phyloP scores from a whole-genome alignment of 2,329 filamentous ascomycete genomes.

The Alternaria burnsii region DNA sequence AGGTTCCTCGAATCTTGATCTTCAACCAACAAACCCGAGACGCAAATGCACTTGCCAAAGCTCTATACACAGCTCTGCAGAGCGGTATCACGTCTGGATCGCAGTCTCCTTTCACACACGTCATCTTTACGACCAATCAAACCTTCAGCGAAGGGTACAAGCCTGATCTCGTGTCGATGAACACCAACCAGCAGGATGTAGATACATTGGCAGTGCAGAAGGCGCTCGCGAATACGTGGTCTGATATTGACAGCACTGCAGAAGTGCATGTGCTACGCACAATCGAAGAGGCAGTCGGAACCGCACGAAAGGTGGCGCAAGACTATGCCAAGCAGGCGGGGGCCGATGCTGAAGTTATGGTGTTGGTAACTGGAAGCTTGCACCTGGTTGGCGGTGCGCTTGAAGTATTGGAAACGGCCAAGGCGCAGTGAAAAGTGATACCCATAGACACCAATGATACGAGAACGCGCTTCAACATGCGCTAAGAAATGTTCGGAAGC shows the following conservation, averaged over 20 bases:
- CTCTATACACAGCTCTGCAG: conserved; percentile 67
- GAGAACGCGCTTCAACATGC: conserved; percentile 34
- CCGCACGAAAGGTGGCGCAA: conserved; percentile 57
- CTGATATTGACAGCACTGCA: conserved; percentile 49
- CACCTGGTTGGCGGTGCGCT: conserved; percentile 84
- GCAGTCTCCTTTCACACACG: conserved; percentile 69
- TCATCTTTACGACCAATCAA: conserved; percentile 82
- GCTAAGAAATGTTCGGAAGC: not conserved
- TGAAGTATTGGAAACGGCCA: conserved; percentile 68
- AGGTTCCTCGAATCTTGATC: conserved; percentile 68
- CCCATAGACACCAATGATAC: conserved; percentile 19
- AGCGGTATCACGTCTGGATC: conserved; percentile 35
- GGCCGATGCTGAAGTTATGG: conserved; percentile 61
- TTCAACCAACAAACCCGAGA: conserved; percentile 95
- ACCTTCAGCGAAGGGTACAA: conserved; percentile 70
- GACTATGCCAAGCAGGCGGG: conserved; percentile 34
- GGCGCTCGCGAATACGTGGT: conserved; percentile 69
- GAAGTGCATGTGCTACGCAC: conserved; percentile 67
- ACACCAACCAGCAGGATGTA: conserved; percentile 66
- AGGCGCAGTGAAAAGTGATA: conserved; percentile 24
- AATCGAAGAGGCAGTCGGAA: conserved; percentile 73
- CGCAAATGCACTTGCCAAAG: conserved; percentile 69
- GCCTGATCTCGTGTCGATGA: conserved; percentile 70
- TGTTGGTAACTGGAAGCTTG: conserved; percentile 82
- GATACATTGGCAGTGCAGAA: conserved; percentile 71